Base-by-base conservation (phyloP, 2,329 filamentous ascomycete species). In the Venturia nashicola region DNA sequence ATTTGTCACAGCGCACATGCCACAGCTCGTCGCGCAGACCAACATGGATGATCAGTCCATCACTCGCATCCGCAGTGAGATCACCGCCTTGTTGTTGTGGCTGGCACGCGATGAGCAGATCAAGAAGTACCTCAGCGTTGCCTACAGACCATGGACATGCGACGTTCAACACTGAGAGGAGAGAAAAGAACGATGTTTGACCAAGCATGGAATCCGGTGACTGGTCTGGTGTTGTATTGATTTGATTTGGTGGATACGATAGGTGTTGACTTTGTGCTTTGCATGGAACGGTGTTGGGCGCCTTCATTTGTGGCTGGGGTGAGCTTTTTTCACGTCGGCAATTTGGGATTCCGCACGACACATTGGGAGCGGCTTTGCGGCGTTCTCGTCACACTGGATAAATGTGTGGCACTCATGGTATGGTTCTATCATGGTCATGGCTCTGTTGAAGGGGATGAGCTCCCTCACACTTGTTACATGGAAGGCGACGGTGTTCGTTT, bases 11-110 rank as follows among this genome's bases (percentile, higher is more conserved):
- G 93, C 95, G 3, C 88, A 89, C 0, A 86, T 97, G 69, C 93
- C 94, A 0, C 94, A 99, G 72, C 85, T 97, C 48, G 86, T 97
- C 67, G 92, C 92, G 4, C 94, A 99, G 74, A 99, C 94, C 62
- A 97, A 97, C 76, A 96, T 99, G 91, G 94, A 97, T 71, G 82
- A 88, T 62, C 91, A 96, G 73, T 92, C 91, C 2, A 90, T 96
- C 51, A 89, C 87, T 67, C 88, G 91, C 59, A 84, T 97, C 34
- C 87, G 91, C 14, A 91, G 97, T 70, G 94, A 99, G 74, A 82
- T 99, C 18, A 83, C 85, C 68, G 93, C 91, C 75, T 87, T 99
- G 75, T 90, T 88, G 12, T 82, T 85, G 63, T 99, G 92, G 91
- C 80, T 99, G 64, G 84, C 87, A 65, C 89, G 87, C 69, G 72